Conservation (phyloP, 2,329 filamentous ascomycete genomes). For the Dryadomyces sulphureus region DNA sequence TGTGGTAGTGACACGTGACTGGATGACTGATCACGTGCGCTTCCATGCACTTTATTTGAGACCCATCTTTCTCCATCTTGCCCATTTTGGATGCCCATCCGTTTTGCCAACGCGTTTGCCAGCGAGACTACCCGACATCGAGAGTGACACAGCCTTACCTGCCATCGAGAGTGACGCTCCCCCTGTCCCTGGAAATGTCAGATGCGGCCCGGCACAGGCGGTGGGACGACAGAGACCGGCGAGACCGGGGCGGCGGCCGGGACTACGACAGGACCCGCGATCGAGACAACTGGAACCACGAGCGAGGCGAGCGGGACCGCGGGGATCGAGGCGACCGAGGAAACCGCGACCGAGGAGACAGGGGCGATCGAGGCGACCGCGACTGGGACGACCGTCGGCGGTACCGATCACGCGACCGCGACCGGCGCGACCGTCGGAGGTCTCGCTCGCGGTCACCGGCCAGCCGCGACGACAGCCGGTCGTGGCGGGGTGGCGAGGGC, state of each 20-base stretch:
- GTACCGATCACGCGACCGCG: conserved; percentile 8
- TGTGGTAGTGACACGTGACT: too few species aligned
- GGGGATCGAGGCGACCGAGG: not conserved
- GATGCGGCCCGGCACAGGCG: too few species aligned
- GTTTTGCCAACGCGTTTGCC: too few species aligned
- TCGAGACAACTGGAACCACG: not conserved
- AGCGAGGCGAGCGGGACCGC: conserved; percentile 1
- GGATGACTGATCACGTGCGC: too few species aligned
- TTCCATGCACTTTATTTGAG: too few species aligned
- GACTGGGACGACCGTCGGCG: conserved; percentile 4
- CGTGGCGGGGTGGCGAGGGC: not conserved
- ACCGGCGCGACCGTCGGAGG: conserved; percentile 5
- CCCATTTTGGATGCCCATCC: too few species aligned
- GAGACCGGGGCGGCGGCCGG: not conserved
- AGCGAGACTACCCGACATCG: too few species aligned
- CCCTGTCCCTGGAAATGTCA: too few species aligned
- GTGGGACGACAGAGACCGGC: not conserved
- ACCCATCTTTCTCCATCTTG: too few species aligned
- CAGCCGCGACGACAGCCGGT: not conserved
- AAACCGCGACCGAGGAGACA: not conserved
- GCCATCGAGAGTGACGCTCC: too few species aligned
- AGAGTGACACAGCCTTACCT: too few species aligned
- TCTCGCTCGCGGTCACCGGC: not conserved
- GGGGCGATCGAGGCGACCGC: conserved; percentile 1
- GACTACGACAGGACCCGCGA: not conserved